Percentiles rank a stretch among this genome's conserved stretches.
phyloP scores from a whole-genome alignment of 306 rosid species.

The Cucurbita moschata region DNA sequence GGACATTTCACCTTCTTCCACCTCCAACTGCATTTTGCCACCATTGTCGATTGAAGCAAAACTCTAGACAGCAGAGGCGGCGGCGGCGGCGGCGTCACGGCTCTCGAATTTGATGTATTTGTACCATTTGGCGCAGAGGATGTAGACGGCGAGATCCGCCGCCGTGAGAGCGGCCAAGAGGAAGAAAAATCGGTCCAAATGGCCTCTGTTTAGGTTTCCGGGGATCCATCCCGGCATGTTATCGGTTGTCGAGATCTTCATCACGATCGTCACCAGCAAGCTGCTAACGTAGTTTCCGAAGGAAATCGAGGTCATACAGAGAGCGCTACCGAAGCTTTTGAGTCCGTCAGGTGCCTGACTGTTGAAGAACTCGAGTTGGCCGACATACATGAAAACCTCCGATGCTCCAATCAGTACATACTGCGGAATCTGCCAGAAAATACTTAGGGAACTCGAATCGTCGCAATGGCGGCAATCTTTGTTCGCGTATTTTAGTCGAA shows the following conservation, averaged over 20 bases:
- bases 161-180: slow-evolving; percentile 57
- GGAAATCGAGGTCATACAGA: slow-evolving; percentile 71
- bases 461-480: slow-evolving; percentile 20
- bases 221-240: slow-evolving; percentile 73
- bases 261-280: slow-evolving; percentile 53
- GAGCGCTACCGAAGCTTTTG: slow-evolving; percentile 79
- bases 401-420: slow-evolving; percentile 62
- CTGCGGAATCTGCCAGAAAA: slow-evolving; percentile 72
- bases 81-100: neutral
- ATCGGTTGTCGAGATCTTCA: slow-evolving; percentile 41
- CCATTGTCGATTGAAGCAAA: neutral
- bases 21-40: neutral
- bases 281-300: slow-evolving; percentile 67
- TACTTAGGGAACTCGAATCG: slow-evolving; percentile 39
- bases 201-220: slow-evolving; percentile 54
- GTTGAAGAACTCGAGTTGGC: slow-evolving; percentile 66
- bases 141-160: slow-evolving; percentile 31
- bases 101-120: slow-evolving; percentile 49
- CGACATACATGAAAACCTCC: slow-evolving; percentile 77
- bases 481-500: slow-evolving; percentile 27
- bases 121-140: slow-evolving; percentile 58
- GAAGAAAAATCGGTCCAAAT: slow-evolving; percentile 52
- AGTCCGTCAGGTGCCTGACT: slow-evolving; percentile 67
- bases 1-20: neutral
- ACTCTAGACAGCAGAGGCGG: neutral